A percentile compares a stretch with the other conserved stretches of the same genome.
These are phyloP conservation scores for Linum trigynum DNA, from an alignment of 345 rosid genomes.

Conservation along the genomic window DNA sequence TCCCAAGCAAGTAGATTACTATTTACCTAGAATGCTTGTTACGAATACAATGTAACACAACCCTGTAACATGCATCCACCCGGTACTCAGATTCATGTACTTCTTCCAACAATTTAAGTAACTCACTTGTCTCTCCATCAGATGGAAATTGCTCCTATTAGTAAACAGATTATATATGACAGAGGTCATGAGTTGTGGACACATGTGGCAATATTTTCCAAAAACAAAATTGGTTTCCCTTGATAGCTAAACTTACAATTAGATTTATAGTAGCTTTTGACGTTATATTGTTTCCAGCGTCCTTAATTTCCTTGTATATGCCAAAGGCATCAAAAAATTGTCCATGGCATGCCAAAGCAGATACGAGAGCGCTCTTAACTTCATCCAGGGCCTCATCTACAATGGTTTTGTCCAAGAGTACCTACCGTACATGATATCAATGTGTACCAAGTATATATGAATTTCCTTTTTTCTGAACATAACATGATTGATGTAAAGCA, in stretches of 20 bases:
- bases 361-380: conserved; percentile 52
- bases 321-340: conserved; percentile 53
- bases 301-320: conserved; percentile 56
- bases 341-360: conserved; percentile 63
- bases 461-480: too few species aligned
- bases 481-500: background rate
- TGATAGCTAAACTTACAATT: conserved; percentile 45
- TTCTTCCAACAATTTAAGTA: conserved; percentile 50
- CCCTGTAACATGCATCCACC: conserved; percentile 61
- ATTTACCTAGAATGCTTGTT: conserved; percentile 47
- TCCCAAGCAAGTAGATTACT: conserved; percentile 4
- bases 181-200: conserved; percentile 2
- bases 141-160: conserved; percentile 43
- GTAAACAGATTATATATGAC: background rate
- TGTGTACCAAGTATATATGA: background rate
- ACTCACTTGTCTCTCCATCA: conserved; percentile 36
- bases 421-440: conserved; percentile 29
- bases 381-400: conserved; percentile 36
- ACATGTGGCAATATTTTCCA: background rate
- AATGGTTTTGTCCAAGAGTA: conserved; percentile 38
- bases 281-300: conserved; percentile 34
- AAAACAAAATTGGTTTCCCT: background rate
- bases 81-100: conserved; percentile 40
- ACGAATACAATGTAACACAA: conserved; percentile 40
- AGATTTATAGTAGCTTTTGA: conserved; percentile 57